These are phyloP conservation scores for Thalassiosira exigua DNA, from an alignment of 352 stramenopile species.

Conservation along the genomic window DNA sequence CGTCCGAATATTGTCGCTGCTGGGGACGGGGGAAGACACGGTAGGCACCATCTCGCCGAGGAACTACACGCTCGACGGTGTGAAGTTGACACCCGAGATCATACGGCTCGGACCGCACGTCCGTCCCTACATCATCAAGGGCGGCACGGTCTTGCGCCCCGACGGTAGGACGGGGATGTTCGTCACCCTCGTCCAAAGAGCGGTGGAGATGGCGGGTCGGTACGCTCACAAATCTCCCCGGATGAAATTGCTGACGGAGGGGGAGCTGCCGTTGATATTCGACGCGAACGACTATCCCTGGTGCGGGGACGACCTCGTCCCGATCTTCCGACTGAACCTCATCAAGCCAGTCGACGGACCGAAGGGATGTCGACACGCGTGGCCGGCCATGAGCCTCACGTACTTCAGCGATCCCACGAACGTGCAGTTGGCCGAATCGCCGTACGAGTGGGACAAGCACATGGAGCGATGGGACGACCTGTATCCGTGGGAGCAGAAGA, in stretches of 20 bases:
- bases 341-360: too few species aligned
- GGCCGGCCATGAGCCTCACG: conserved; percentile 34
- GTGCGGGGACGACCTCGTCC: conserved; percentile 41
- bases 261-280: conserved; percentile 43
- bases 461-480: conserved; percentile 27
- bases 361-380: conserved; percentile 24
- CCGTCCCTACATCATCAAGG: conserved; percentile 27
- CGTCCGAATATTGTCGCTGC: conserved; percentile 30
- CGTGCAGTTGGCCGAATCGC: conserved; percentile 23
- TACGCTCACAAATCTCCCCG: conserved; percentile 3
- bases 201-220: conserved; percentile 23
- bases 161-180: conserved; percentile 23
- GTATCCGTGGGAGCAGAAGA: conserved; percentile 48
- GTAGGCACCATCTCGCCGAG: conserved; percentile 11
- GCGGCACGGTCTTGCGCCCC: conserved; percentile 35
- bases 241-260: conserved; percentile 39
- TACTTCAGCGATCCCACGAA: conserved; percentile 30
- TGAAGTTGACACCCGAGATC: neutral
- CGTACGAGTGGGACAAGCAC: conserved; percentile 28
- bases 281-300: conserved; percentile 38
- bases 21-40: conserved; percentile 31
- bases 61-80: conserved; percentile 19
- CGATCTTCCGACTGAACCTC: conserved; percentile 43
- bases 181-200: conserved; percentile 39
- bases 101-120: conserved; percentile 14